These are phyloP conservation scores for Purpureocillium takamizusanense DNA, from an alignment of 2,329 filamentous ascomycete genomes.

Conservation along the genomic window DNA sequence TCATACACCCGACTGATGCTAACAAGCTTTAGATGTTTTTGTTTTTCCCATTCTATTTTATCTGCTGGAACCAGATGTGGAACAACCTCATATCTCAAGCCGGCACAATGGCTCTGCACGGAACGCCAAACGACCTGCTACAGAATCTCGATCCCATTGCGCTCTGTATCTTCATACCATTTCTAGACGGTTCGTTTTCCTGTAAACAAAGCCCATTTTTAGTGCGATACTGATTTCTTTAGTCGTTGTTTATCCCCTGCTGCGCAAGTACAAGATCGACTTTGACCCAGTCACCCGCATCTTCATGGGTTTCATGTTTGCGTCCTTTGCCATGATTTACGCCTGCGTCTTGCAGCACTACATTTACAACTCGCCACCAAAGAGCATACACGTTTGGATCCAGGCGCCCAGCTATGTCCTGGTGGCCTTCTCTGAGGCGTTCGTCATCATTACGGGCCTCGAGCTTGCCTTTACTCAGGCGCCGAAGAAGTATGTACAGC, in stretches of 20 bases:
- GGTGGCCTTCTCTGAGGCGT: slow-evolving; percentile 1
- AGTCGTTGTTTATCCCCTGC: background rate
- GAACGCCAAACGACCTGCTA: slow-evolving; percentile 42
- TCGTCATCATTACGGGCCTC: too few species aligned
- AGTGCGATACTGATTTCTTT: too few species aligned
- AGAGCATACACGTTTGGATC: slow-evolving; percentile 26
- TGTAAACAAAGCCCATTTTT: too few species aligned
- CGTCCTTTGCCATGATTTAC: slow-evolving; percentile 36
- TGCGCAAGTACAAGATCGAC: background rate
- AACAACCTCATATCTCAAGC: slow-evolving; percentile 48
- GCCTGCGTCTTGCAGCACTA: slow-evolving; percentile 39
- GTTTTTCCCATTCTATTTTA: slow-evolving; percentile 47
- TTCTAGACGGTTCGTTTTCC: background rate
- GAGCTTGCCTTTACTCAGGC: too few species aligned
- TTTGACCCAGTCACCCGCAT: slow-evolving; percentile 12
- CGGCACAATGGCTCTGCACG: slow-evolving; percentile 35
- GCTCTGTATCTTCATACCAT: slow-evolving; percentile 21
- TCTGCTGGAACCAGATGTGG: slow-evolving; percentile 48
- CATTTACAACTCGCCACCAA: slow-evolving; percentile 32
- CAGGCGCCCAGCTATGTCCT: slow-evolving; percentile 29
- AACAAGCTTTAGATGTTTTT: slow-evolving; percentile 11
- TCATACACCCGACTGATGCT: background rate
- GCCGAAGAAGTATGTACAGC: too few species aligned
- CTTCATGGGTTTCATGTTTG: slow-evolving; percentile 33
- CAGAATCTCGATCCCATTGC: slow-evolving; percentile 40